Evolutionary conservation across 352 stramenopile species (phyloP), one percentile per base, ranked within the genome.

Genomic region (Peronospora farinosa): DNA sequence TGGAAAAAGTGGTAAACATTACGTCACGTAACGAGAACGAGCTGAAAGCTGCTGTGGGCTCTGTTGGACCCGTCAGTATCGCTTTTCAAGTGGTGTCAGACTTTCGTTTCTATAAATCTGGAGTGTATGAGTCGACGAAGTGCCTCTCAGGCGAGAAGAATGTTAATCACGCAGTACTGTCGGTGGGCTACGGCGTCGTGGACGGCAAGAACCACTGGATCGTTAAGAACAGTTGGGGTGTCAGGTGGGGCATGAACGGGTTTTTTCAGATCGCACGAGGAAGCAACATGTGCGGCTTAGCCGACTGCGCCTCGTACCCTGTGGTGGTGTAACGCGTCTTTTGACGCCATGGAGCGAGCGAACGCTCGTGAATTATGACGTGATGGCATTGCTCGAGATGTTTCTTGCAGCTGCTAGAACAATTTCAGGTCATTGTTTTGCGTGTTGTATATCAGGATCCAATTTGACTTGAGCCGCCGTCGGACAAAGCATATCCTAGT

Each of bases 141-240:
- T 96, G 86, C 65, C 55, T 75, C n/a, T 77, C 65, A 19, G 78
- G 77, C 43, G 80, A 91, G 60, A 66, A 76, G 67, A 76, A 95
- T 63, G 86, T 96, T 48, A 95, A 95, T 65, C 86, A 96, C 60
- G 86, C 83, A 0, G 96, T 99, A 36, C 74, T 99, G 51, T 90
- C 93, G 1, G 95, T 99, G 23, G 96, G 96, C 30, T 99, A 99
- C 72, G 96, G 95, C 53, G 78, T 90, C 31, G 83, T 96, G 43
- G 79, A 85, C 39, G 84, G 81, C 54, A 84, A 76, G 38, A 74
- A 85, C 32, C 96, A 96, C 74, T 98, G 93, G 92, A 97, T 97
- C 57, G 83, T 99, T 35, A 98, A 98, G 73, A 99, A 99, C 76
- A 97, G 78, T 39, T 98, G 95, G 94, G 81, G 78, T 23, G 41